Percentiles rank a stretch among this genome's conserved stretches.
These are phyloP conservation scores for Mycena capillaripes DNA, from an alignment of 768 basidiomycete species.

Conservation along the genomic window DNA sequence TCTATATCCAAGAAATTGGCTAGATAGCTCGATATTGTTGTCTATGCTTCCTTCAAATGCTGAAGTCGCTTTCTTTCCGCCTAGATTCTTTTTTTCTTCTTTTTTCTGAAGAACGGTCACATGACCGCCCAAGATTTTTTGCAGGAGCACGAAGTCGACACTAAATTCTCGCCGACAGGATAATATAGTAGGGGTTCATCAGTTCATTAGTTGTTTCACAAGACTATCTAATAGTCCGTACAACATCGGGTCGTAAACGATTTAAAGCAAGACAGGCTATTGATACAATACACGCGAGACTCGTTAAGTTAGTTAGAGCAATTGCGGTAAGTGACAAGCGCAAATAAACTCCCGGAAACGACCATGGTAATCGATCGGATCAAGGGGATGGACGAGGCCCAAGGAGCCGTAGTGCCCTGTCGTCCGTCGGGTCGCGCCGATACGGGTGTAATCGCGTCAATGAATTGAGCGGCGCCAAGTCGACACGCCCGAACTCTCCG, in stretches of 20 bases:
- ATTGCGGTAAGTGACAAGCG: not conserved
- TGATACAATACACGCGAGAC: slow-evolving; percentile 29
- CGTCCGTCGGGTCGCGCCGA: slow-evolving; percentile 72
- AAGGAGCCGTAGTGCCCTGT: slow-evolving; percentile 66
- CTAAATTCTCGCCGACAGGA: too few species aligned
- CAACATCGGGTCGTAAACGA: slow-evolving; percentile 7
- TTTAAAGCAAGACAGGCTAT: slow-evolving; percentile 14
- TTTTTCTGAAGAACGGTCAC: too few species aligned
- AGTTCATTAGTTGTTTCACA: slow-evolving; percentile 11
- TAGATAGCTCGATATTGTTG: too few species aligned
- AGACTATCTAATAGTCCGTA: not conserved
- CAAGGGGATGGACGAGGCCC: not conserved
- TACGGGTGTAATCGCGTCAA: slow-evolving; percentile 70
- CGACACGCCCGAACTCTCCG: slow-evolving; percentile 41
- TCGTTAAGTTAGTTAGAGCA: slow-evolving; percentile 13
- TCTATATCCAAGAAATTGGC: too few species aligned
- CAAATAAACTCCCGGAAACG: not conserved
- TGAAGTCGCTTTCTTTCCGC: too few species aligned
- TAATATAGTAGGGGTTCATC: too few species aligned
- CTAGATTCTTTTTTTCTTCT: too few species aligned
- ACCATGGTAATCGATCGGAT: not conserved
- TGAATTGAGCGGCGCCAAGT: slow-evolving; percentile 71
- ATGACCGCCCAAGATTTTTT: too few species aligned
- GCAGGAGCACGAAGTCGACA: too few species aligned
- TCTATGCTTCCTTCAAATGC: too few species aligned